phyloP scores from a whole-genome alignment of 768 basidiomycete species.

The Suillus ampliporus region DNA sequence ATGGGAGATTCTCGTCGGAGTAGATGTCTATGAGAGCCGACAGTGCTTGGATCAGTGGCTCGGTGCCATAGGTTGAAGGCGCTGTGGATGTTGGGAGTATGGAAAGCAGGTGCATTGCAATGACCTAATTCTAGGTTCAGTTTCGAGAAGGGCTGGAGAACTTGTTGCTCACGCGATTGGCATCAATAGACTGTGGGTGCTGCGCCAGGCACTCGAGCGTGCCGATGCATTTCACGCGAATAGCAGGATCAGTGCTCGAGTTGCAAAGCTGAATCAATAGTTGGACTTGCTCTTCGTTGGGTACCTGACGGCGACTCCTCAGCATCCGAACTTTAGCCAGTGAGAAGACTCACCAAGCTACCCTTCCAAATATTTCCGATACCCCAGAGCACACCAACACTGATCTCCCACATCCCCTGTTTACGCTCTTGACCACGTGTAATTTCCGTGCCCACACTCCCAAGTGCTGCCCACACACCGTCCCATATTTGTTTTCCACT shows the following conservation, averaged over 20 bases:
- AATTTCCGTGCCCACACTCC: constrained; percentile 61
- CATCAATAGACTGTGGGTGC: constrained; percentile 61
- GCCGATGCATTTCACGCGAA: constrained; percentile 82
- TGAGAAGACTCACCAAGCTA: constrained; percentile 52
- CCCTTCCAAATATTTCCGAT: constrained; percentile 80
- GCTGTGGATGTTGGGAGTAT: constrained; percentile 52
- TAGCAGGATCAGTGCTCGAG: constrained; percentile 53
- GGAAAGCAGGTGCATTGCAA: constrained; percentile 70
- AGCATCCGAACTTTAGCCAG: constrained; percentile 16
- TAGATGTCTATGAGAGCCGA: constrained; percentile 93
- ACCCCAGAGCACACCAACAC: constrained; percentile 87
- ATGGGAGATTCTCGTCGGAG: constrained; percentile 82
- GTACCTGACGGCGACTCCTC: constrained; percentile 44
- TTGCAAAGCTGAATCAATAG: constrained; percentile 71
- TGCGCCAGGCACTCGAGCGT: constrained; percentile 87
- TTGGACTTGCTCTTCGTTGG: constrained; percentile 63
- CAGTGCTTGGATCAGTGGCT: constrained; percentile 75
- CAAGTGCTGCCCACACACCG: constrained; percentile 66
- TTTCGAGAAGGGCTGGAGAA: constrained; percentile 12
- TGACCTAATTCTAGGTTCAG: constrained; percentile 47
- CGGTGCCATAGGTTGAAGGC: constrained; percentile 54
- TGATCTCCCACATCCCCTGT: constrained; percentile 78
- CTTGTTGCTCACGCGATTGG: constrained; percentile 52
- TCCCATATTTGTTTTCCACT: constrained; percentile 65
- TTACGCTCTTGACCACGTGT: constrained; percentile 70